These are phyloP conservation scores for Beauveria bassiana DNA, from an alignment of 2,329 filamentous ascomycete genomes.

Conservation along the genomic window DNA sequence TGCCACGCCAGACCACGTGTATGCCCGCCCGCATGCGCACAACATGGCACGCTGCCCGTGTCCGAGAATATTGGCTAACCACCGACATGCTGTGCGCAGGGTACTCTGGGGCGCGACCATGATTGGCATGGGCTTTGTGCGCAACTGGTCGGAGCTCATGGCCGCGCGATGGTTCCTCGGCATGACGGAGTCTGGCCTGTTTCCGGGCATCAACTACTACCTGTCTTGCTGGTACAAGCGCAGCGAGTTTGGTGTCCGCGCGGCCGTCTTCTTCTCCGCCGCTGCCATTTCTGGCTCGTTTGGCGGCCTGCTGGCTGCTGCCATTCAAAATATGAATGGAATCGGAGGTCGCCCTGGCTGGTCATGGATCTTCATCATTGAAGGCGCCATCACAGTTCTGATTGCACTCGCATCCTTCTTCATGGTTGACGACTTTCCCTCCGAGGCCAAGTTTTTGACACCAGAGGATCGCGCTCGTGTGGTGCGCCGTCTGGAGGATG, in stretches of 20 bases:
- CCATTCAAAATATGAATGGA: constrained; percentile 62
- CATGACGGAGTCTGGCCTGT: constrained; percentile 66
- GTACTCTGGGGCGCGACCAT: constrained; percentile 60
- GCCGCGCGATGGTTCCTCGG: constrained; percentile 65
- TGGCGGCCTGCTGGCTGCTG: constrained; percentile 65
- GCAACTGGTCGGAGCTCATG: constrained; percentile 57
- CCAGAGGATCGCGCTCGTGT: constrained; percentile 64
- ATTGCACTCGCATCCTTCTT: constrained; percentile 64
- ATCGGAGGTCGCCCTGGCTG: constrained; percentile 49
- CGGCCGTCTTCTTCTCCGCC: constrained; percentile 77
- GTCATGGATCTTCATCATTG: constrained; percentile 62
- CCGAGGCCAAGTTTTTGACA: constrained; percentile 64
- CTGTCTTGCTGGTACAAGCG: constrained; percentile 79
- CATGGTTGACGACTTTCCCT: constrained; percentile 78
- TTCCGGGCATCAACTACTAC: constrained; percentile 72
- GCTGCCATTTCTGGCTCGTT: constrained; percentile 74
- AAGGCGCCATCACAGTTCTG: constrained; percentile 62
- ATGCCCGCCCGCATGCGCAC: neutral
- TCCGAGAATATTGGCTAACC: neutral
- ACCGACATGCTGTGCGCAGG: constrained; percentile 25
- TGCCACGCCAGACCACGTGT: constrained; percentile 17
- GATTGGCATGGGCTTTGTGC: constrained; percentile 60
- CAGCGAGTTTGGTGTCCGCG: constrained; percentile 70
- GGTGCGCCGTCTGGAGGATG: constrained; percentile 58
- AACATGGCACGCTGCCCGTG: neutral